These are phyloP conservation scores for Trichophyton simii DNA, from an alignment of 2,329 filamentous ascomycete genomes.

Conservation along the genomic window DNA sequence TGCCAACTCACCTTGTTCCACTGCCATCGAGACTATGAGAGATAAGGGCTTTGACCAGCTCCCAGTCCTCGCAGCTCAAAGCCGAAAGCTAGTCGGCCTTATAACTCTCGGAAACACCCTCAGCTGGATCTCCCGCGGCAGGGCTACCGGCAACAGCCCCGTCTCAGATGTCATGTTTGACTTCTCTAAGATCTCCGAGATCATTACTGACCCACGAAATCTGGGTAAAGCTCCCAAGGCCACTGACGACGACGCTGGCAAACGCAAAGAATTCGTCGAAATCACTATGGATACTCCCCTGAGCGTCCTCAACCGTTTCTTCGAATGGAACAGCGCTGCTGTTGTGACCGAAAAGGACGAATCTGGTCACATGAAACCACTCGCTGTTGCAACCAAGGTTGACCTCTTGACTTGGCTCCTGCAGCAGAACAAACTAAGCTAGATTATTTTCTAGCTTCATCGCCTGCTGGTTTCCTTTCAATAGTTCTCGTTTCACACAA, in stretches of 20 bases:
- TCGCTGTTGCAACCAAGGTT: slow-evolving; percentile 91
- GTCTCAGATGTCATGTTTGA: slow-evolving; percentile 94
- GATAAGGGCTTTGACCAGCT: slow-evolving; percentile 98
- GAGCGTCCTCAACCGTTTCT: slow-evolving; percentile 73
- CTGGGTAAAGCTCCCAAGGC: slow-evolving; percentile 27
- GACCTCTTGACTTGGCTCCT: slow-evolving; percentile 90
- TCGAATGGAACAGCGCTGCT: slow-evolving; percentile 95
- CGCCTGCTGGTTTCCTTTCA: neutral
- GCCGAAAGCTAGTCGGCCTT: slow-evolving; percentile 69
- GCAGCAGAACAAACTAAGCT: slow-evolving; percentile 38
- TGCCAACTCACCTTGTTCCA: slow-evolving; percentile 57
- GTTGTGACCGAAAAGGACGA: slow-evolving; percentile 71
- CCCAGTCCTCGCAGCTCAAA: slow-evolving; percentile 63
- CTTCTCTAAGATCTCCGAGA: slow-evolving; percentile 74
- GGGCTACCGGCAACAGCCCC: slow-evolving; percentile 58
- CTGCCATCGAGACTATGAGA: slow-evolving; percentile 94
- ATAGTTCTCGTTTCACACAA: neutral
- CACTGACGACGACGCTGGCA: slow-evolving; percentile 21
- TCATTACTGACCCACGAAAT: slow-evolving; percentile 74
- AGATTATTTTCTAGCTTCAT: neutral
- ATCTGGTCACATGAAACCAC: slow-evolving; percentile 55
- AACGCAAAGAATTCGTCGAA: slow-evolving; percentile 65
- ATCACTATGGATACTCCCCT: slow-evolving; percentile 86
- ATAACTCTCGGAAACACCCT: slow-evolving; percentile 92
- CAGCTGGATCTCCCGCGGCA: slow-evolving; percentile 73